Evolutionary conservation across 768 basidiomycete species (phyloP).

Genomic region (Lactarius akahatsu): DNA sequence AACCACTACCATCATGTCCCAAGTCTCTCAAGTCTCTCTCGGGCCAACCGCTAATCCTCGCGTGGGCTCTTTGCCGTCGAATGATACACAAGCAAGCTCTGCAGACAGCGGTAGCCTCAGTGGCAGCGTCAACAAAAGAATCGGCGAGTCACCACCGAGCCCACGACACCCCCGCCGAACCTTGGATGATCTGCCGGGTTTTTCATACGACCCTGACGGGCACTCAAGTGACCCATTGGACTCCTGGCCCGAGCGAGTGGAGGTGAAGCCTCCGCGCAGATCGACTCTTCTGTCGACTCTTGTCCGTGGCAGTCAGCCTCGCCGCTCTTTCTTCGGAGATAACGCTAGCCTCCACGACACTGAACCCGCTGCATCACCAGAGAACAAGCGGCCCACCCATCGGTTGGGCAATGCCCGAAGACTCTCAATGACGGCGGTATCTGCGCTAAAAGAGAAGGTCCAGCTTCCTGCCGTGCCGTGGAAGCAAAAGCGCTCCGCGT

Average conservation of each 20-base stretch:
- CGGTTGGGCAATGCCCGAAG: background rate
- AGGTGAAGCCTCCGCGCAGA: constrained; percentile 19
- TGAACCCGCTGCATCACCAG: background rate
- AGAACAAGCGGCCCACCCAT: background rate
- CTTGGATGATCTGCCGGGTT: constrained; percentile 7
- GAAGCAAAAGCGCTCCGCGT: constrained; percentile 13
- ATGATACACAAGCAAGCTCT: background rate
- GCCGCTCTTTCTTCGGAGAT: constrained; percentile 21
- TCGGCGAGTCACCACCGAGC: background rate
- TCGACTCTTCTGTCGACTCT: constrained; percentile 23
- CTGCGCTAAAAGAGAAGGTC: constrained; percentile 16
- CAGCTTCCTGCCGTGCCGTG: constrained; percentile 17
- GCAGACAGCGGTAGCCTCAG: background rate
- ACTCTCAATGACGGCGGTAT: constrained; percentile 18
- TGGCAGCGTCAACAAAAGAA: background rate
- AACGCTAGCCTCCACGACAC: background rate
- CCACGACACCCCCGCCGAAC: background rate
- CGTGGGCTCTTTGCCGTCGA: background rate
- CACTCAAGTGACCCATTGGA: constrained; percentile 13
- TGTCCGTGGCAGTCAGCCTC: constrained; percentile 19
- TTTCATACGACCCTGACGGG: constrained; percentile 10
- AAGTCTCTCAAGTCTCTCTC: background rate
- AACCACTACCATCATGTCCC: constrained; percentile 22
- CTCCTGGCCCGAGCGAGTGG: constrained; percentile 23
- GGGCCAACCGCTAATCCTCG: background rate